These are phyloP conservation scores for Pythium rishiriense DNA, from an alignment of 352 stramenopile species.

Conservation along the genomic window DNA sequence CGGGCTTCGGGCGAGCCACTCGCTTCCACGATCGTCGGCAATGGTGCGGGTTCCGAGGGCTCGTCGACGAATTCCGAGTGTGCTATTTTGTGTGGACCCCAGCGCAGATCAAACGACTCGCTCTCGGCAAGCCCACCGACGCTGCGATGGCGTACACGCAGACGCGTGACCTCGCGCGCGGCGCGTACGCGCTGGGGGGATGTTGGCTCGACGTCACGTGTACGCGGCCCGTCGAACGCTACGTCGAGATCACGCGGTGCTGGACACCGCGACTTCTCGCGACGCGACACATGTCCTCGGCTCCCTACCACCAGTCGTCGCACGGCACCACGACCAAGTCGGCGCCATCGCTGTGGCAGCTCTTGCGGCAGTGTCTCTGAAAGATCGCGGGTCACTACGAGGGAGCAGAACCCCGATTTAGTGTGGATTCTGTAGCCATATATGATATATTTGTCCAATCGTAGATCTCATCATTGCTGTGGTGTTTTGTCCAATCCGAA, in stretches of 20 bases:
- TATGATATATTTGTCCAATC: too few species aligned
- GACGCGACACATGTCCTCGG: background rate
- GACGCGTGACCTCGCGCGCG: constrained; percentile 5
- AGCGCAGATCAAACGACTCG: constrained; percentile 6
- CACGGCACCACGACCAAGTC: background rate
- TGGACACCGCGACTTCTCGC: background rate
- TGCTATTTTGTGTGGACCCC: constrained; percentile 30
- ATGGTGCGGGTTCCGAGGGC: constrained; percentile 63
- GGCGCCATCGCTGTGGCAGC: constrained; percentile 4
- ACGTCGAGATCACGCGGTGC: constrained; percentile 11
- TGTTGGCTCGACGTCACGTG: constrained; percentile 6
- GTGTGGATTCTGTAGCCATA: background rate
- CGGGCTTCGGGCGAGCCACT: constrained; percentile 44
- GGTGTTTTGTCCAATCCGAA: too few species aligned
- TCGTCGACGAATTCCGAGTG: constrained; percentile 55
- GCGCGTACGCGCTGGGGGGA: background rate
- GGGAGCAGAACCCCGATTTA: background rate
- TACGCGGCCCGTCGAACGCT: constrained; percentile 5
- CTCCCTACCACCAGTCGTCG: background rate
- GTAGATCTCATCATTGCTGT: too few species aligned
- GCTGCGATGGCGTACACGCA: constrained; percentile 17
- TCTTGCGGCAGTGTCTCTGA: constrained; percentile 16
- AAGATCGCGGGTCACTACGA: constrained; percentile 3
- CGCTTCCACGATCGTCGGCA: constrained; percentile 32
- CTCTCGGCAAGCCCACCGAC: background rate